Base-by-base conservation (phyloP, 139 green algal genomes). In the Tetraselmis striata region DNA sequence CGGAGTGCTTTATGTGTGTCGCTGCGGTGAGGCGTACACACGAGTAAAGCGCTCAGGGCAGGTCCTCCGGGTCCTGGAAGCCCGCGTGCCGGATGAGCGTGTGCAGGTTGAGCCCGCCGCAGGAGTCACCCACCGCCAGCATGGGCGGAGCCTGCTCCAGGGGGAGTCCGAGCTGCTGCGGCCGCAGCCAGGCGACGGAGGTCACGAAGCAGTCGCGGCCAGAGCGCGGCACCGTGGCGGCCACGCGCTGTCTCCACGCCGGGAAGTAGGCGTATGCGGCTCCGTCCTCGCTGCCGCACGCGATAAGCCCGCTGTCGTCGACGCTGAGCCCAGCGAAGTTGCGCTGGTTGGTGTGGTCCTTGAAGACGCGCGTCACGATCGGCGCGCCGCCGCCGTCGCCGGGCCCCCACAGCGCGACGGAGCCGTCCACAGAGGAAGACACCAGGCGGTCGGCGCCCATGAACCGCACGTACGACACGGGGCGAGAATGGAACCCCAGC, bases 381-480 rank as follows among this genome's bases (percentile, higher is more conserved):
- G 25, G 26, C 2, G 5, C 45, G 79, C n/a, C 58, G 79, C 2
- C 75, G 31, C 1, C 30, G 11, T 26, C 76, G 11, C 26, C 24
- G 0, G 95, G 77, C 27, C 92, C 77, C 93, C 93, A 96, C 59
- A 95, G 85, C 31, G 90, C 82, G 30, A 97, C 81, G 1, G 94
- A 96, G 80, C 86, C 93, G 88, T 99, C 96, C 24, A 94, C 98
- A 11, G 94, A 98, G 0, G 96, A 92, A 0, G 91, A 93, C 1
- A 96, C 92, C 22, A 99, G 84, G 83, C 94, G 84, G 1, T 30
- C 82, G 18, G 29, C 29, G n/a, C 59, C 79, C n/a, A 94, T 76
- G 82, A 92, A 98, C 59, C 94, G 92, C 32, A 99, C 95, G 82
- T 98, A 98, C 25, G 93, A 95, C 30, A 99, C 96, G 0, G 95